These are phyloP conservation scores for Colletotrichum liriopes DNA, from an alignment of 2,329 filamentous ascomycete species.

Conservation along the genomic window DNA sequence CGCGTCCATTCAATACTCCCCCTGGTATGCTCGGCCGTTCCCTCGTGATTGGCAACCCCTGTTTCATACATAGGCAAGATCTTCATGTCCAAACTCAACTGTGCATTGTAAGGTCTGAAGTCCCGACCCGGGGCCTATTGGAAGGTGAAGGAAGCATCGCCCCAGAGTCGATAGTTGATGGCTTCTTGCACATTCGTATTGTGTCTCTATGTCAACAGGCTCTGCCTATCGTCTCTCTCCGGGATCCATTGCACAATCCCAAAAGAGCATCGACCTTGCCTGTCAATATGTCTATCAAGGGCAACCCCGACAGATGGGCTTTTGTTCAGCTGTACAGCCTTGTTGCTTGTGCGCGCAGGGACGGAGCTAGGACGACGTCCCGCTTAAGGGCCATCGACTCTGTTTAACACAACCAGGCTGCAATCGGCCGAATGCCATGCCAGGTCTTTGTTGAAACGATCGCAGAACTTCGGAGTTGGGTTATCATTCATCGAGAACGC, in stretches of 20 bases:
- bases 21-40: neutral
- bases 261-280: constrained; percentile 5
- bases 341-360: neutral
- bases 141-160: too few species aligned
- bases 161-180: neutral
- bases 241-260: constrained; percentile 5
- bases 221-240: neutral
- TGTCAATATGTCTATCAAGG: constrained; percentile 2
- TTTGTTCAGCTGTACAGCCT: neutral
- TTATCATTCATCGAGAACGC: neutral
- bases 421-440: neutral
- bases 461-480: neutral
- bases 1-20: neutral
- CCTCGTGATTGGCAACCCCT: neutral
- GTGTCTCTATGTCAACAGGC: neutral
- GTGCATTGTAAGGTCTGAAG: neutral
- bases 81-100: neutral
- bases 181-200: neutral
- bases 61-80: neutral
- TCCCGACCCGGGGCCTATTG: neutral
- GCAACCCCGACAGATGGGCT: neutral
- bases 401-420: neutral
- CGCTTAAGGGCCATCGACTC: neutral
- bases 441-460: neutral
- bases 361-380: neutral